These are phyloP conservation scores for Priceomyces carsonii DNA, from an alignment of 805 yeast genomes.

Conservation along the genomic window DNA sequence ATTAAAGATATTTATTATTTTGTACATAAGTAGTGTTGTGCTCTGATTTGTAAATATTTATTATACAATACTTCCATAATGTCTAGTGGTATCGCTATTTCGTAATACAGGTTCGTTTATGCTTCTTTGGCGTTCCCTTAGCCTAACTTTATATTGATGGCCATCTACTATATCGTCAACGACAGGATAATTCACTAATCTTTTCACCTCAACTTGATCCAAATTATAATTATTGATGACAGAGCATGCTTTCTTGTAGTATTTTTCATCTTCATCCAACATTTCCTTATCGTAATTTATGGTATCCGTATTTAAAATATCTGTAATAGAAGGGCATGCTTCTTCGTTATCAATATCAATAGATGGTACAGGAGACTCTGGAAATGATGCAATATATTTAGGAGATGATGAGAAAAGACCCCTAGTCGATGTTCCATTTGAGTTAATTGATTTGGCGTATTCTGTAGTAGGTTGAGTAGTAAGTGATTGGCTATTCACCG, in stretches of 20 bases:
- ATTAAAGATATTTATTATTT: slow-evolving; percentile 17
- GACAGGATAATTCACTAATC: slow-evolving; percentile 41
- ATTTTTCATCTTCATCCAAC: slow-evolving; percentile 39
- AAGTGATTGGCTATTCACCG: slow-evolving; percentile 9
- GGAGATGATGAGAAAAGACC: slow-evolving; percentile 33
- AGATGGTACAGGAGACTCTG: slow-evolving; percentile 16
- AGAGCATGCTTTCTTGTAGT: slow-evolving; percentile 31
- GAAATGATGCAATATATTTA: slow-evolving; percentile 19
- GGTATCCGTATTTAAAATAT: slow-evolving; percentile 20
- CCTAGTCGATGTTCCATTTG: slow-evolving; percentile 32
- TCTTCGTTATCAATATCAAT: slow-evolving; percentile 3
- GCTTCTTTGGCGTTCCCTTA: slow-evolving; percentile 22
- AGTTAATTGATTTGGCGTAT: slow-evolving; percentile 27
- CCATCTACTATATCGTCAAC: slow-evolving; percentile 43
- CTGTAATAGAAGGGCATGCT: slow-evolving; percentile 16
- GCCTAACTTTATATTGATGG: slow-evolving; percentile 40
- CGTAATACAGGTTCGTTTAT: slow-evolving; percentile 4
- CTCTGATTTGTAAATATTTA: not conserved
- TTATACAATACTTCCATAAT: slow-evolving; percentile 31
- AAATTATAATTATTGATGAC: slow-evolving; percentile 33
- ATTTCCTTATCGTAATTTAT: slow-evolving; percentile 32
- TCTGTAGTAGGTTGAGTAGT: slow-evolving; percentile 3
- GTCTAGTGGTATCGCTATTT: slow-evolving; percentile 9
- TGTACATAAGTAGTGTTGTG: slow-evolving; percentile 2
- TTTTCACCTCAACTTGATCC: slow-evolving; percentile 34